Evolutionary conservation across 352 stramenopile species (phyloP).

Genomic region (Phytophthora hibernalis): DNA sequence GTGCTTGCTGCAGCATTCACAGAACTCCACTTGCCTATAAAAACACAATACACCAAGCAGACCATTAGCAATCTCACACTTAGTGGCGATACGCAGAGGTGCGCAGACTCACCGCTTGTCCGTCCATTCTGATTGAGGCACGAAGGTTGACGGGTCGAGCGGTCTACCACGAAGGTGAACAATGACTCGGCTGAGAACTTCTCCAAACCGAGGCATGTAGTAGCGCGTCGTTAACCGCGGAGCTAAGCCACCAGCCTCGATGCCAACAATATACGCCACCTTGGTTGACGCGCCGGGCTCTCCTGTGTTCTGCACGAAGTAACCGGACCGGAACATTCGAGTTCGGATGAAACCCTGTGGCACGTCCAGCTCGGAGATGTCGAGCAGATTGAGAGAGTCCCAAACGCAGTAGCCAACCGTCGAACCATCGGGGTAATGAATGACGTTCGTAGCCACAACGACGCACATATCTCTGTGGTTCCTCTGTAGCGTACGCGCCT

Average conservation of each 20-base stretch:
- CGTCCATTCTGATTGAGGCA: slow-evolving; percentile 38
- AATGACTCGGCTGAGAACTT: slow-evolving; percentile 47
- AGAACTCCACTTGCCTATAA: slow-evolving; percentile 29
- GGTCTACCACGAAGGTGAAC: slow-evolving; percentile 34
- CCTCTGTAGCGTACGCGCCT: slow-evolving; percentile 39
- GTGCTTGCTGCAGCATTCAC: slow-evolving; percentile 51
- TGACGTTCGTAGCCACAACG: slow-evolving; percentile 49
- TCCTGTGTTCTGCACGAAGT: slow-evolving; percentile 49
- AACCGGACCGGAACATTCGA: slow-evolving; percentile 53
- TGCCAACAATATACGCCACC: slow-evolving; percentile 49
- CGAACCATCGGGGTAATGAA: slow-evolving; percentile 42
- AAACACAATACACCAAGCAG: background rate
- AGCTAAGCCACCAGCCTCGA: slow-evolving; percentile 46
- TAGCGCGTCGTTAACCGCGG: slow-evolving; percentile 45
- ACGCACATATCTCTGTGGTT: slow-evolving; percentile 57
- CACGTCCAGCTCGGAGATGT: slow-evolving; percentile 44
- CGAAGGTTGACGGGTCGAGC: slow-evolving; percentile 44
- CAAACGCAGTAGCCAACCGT: slow-evolving; percentile 60
- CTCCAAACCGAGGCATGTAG: slow-evolving; percentile 47
- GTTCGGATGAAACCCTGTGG: slow-evolving; percentile 43
- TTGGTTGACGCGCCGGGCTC: slow-evolving; percentile 36
- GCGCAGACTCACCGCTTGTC: slow-evolving; percentile 30
- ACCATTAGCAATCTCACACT: no score
- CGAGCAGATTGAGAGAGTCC: slow-evolving; percentile 51
- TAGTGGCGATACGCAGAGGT: background rate